A percentile compares a stretch with the other conserved stretches of the same genome.
Evolutionary conservation across 2,329 filamentous ascomycete genomes (phyloP).

Genomic region (Exophiala sp.): DNA sequence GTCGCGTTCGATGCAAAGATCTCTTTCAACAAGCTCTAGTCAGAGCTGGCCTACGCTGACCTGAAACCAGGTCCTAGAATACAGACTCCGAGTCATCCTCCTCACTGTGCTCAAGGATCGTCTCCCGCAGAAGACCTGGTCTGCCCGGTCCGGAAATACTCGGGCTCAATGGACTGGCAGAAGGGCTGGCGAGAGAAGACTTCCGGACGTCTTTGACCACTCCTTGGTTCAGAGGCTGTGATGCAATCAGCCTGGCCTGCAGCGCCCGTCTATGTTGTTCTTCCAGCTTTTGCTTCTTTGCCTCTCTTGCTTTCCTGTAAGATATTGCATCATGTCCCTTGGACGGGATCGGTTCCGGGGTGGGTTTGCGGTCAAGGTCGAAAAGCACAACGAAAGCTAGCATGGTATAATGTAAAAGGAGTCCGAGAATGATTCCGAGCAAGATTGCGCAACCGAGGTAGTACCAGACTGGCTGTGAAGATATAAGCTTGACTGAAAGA

Average conservation of each 20-base stretch:
- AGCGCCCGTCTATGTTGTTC: conserved; percentile 20
- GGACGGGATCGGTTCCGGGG: conserved; percentile 16
- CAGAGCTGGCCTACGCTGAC: conserved; percentile 19
- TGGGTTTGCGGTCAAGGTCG: conserved; percentile 20
- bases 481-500: conserved; percentile 4
- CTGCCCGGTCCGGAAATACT: conserved; percentile 10
- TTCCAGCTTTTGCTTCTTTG: conserved; percentile 24
- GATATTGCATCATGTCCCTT: conserved; percentile 28
- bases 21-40: conserved; percentile 60
- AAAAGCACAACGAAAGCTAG: conserved; percentile 49
- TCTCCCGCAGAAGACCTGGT: conserved; percentile 22
- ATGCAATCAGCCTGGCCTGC: conserved; percentile 23
- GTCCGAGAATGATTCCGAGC: conserved; percentile 59
- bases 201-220: conserved; percentile 21
- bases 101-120: conserved; percentile 27
- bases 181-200: conserved; percentile 9
- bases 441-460: conserved; percentile 62
- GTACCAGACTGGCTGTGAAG: conserved; percentile 41
- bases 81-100: conserved; percentile 27
- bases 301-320: conserved; percentile 28
- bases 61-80: conserved; percentile 4
- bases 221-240: conserved; percentile 24
- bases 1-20: conserved; percentile 70
- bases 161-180: conserved; percentile 16
- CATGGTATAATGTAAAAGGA: conserved; percentile 54